A percentile compares a stretch with the other conserved stretches of the same genome.
phyloP scores from a whole-genome alignment of 2,329 filamentous ascomycete species.

The Sclerotiophoma versabilis region DNA sequence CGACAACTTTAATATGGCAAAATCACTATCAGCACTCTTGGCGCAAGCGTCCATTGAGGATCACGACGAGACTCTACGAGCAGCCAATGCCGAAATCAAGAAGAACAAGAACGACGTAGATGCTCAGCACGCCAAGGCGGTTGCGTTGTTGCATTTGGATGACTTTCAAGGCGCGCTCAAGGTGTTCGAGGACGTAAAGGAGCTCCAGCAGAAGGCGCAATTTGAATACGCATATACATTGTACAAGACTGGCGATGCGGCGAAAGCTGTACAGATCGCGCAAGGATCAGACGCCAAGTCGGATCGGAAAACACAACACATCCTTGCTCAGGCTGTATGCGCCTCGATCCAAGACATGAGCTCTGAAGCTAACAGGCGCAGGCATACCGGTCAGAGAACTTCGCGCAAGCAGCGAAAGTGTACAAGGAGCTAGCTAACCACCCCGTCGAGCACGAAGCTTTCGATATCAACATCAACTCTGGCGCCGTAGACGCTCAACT shows the following conservation, averaged over 20 bases:
- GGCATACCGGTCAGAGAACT: conserved; percentile 78
- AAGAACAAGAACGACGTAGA: conserved; percentile 65
- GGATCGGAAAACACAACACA: conserved; percentile 63
- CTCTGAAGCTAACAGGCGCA: conserved; percentile 31
- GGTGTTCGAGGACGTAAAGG: conserved; percentile 68
- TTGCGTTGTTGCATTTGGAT: conserved; percentile 82
- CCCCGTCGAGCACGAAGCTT: conserved; percentile 67
- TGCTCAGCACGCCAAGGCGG: conserved; percentile 72
- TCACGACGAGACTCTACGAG: conserved; percentile 75
- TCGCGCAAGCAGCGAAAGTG: conserved; percentile 68
- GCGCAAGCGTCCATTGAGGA: conserved; percentile 68
- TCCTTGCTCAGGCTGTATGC: conserved; percentile 68
- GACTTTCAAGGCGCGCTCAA: conserved; percentile 79
- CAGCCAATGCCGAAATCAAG: conserved; percentile 64
- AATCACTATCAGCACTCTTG: conserved; percentile 63
- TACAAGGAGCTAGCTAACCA: conserved; percentile 66
- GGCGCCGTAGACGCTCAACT: conserved; percentile 75
- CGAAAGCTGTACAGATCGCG: conserved; percentile 66
- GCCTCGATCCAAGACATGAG: not conserved
- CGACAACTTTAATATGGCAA: conserved; percentile 45
- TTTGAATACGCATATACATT: conserved; percentile 83
- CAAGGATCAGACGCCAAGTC: conserved; percentile 39
- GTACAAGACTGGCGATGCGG: conserved; percentile 77
- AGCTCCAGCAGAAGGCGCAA: conserved; percentile 65
- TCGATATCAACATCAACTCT: conserved; percentile 79